Base-by-base conservation (phyloP, 2,329 filamentous ascomycete genomes). In the Colletotrichum limetticola region DNA sequence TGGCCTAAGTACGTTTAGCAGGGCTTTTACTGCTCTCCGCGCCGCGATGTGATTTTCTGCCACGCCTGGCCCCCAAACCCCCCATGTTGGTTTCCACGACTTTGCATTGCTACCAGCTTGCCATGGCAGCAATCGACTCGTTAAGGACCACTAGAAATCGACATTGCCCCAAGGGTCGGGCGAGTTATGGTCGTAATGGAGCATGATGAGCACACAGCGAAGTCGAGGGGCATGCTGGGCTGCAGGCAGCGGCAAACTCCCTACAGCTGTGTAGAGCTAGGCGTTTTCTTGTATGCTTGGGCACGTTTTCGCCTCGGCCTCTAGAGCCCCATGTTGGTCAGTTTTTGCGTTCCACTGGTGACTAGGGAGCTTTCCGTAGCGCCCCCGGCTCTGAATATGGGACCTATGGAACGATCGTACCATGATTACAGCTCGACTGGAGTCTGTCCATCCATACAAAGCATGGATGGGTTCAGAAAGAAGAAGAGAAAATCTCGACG, bases 331-430 rank as follows among this genome's bases (percentile, higher is more conserved):
- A n/a, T 32, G 5, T 19, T 67, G 57, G 55, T 55, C 32, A 4
- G 24, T 35, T 22, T 28, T 68, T 11, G 24, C 24, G 58, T 42
- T 61, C 60, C 66, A 69, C 59, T 26, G 55, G 37, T 49, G 49
- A 69, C 59, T 26, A 42, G 37, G 58, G 49, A 28, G 37, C 46
- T 19, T 42, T 42, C 14, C 37, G 37, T 55, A 61, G 35, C 58
- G n/a, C 32, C 55, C 62, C 46, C 57, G 62, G 49, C n/a, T 26
- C 12, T 22, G 24, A 32, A 66, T 30, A 66, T 71, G 68, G 68
- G 68, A 61, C 62, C 53, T 42, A 66, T 71, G 68, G 68, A 62
- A 66, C 62, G 62, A 66, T 66, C 68, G 42, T 60, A 71, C 62
- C 62, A 66, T 66, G 62, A 61, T 60, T 66, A 66, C 62, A 66